Evolutionary conservation across 352 stramenopile genomes (phyloP).

Genomic region (Globisporangium yorkense): DNA sequence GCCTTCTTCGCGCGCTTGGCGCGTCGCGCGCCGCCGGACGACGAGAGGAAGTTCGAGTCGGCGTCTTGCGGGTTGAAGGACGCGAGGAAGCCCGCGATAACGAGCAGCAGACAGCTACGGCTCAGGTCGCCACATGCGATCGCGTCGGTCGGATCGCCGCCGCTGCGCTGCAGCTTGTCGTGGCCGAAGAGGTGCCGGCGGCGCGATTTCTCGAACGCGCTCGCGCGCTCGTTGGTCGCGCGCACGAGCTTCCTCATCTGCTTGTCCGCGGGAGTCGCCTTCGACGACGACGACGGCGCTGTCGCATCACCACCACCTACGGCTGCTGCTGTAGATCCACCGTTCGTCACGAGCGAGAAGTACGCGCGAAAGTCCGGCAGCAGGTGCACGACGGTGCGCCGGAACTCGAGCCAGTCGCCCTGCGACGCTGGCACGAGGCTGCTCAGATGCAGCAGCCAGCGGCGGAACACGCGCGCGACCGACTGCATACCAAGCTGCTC

Average conservation of each 20-base stretch:
- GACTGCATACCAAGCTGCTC: conserved; percentile 40
- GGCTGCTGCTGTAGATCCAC: background rate
- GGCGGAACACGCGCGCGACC: conserved; percentile 35
- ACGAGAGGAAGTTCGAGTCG: conserved; percentile 69
- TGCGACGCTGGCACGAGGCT: conserved; percentile 37
- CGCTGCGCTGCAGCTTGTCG: conserved; percentile 32
- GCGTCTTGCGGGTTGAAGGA: conserved; percentile 80
- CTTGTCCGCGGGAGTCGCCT: conserved; percentile 15
- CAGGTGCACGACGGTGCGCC: conserved; percentile 41
- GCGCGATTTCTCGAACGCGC: conserved; percentile 39
- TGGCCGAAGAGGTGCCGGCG: conserved; percentile 61
- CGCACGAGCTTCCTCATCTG: conserved; percentile 21
- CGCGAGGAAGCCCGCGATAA: conserved; percentile 66
- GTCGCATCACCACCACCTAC: background rate
- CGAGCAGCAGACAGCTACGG: conserved; percentile 58
- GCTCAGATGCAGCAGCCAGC: conserved; percentile 48
- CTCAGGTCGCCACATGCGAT: conserved; percentile 60
- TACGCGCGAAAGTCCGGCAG: conserved; percentile 39
- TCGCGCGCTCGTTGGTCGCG: conserved; percentile 28
- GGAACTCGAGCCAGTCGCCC: conserved; percentile 66
- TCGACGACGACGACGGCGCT: conserved; percentile 1
- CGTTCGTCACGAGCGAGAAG: conserved; percentile 9
- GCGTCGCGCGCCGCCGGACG: conserved; percentile 34
- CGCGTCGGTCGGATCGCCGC: conserved; percentile 25
- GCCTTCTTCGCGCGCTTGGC: conserved; percentile 42